These are phyloP conservation scores for Phytophthora multivora DNA, from an alignment of 352 stramenopile species.

Conservation along the genomic window DNA sequence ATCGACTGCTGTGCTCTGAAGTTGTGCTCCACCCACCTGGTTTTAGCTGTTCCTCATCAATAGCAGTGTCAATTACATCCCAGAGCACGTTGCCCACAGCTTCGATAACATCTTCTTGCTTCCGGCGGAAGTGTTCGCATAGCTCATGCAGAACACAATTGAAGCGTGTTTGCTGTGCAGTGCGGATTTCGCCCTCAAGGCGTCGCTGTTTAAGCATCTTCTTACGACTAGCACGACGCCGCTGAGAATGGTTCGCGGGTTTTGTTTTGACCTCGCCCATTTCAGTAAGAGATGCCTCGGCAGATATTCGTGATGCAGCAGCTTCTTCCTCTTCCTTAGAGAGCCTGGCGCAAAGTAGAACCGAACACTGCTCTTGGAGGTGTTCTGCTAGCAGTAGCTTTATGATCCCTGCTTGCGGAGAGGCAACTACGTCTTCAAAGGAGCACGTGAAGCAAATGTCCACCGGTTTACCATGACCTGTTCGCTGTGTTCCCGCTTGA, in stretches of 20 bases:
- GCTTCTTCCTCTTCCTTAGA: conserved; percentile 44
- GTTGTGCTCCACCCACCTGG: conserved; percentile 24
- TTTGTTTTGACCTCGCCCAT: conserved; percentile 1
- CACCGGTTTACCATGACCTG: conserved; percentile 10
- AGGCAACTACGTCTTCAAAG: conserved; percentile 40
- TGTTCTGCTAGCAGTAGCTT: conserved; percentile 75
- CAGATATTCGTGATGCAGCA: neutral
- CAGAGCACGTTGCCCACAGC: conserved; percentile 41
- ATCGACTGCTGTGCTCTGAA: neutral
- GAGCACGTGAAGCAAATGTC: conserved; percentile 52
- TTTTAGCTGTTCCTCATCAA: conserved; percentile 19
- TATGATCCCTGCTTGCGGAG: conserved; percentile 60
- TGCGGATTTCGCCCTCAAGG: conserved; percentile 39
- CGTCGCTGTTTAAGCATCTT: conserved; percentile 71
- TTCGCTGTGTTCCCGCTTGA: conserved; percentile 9
- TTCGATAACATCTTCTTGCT: conserved; percentile 27
- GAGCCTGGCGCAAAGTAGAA: conserved; percentile 65
- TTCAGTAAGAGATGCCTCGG: neutral
- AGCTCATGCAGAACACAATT: conserved; percentile 53
- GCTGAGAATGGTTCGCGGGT: conserved; percentile 49
- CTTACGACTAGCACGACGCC: conserved; percentile 66
- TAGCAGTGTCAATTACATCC: conserved; percentile 46
- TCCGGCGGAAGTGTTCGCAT: conserved; percentile 25
- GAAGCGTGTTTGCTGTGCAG: conserved; percentile 46
- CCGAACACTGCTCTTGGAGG: conserved; percentile 72